Conservation (phyloP, 495 filamentous ascomycete species). For the Annulohypoxylon moriforme region DNA sequence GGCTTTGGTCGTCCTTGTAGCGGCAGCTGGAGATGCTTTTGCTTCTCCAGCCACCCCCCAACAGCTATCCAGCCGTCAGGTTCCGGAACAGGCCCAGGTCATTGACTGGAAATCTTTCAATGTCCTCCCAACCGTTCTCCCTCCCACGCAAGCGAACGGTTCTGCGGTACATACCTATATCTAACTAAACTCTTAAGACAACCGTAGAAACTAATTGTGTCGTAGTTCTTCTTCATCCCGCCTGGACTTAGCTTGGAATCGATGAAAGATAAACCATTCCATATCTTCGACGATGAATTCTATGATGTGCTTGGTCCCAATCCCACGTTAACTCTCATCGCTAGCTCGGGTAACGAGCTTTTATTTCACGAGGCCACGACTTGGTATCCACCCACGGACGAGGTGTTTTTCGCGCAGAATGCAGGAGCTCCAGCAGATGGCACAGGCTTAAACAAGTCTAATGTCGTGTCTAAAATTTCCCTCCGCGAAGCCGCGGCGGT, state of each 20-base stretch:
- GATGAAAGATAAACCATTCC: constrained; percentile 56
- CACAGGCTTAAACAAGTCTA: constrained; percentile 64
- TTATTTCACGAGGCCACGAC: constrained; percentile 64
- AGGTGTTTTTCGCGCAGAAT: constrained; percentile 65
- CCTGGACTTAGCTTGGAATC: constrained; percentile 48
- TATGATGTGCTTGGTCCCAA: constrained; percentile 56
- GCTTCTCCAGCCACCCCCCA: constrained; percentile 7
- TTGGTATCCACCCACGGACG: constrained; percentile 62
- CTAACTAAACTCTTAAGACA: not conserved
- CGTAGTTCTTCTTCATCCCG: constrained; percentile 53
- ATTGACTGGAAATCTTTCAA: constrained; percentile 58
- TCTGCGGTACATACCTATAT: constrained; percentile 36
- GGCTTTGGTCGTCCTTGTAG: constrained; percentile 20
- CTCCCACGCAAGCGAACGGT: constrained; percentile 42
- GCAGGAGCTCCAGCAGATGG: constrained; percentile 58
- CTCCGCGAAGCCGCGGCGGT: constrained; percentile 54
- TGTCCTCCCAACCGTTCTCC: constrained; percentile 48
- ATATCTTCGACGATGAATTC: constrained; percentile 60
- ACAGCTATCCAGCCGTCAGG: constrained; percentile 28
- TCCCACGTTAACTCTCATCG: constrained; percentile 58
- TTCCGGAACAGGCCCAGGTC: constrained; percentile 57
- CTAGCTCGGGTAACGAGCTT: constrained; percentile 53
- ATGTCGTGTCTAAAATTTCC: constrained; percentile 62
- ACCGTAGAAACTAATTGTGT: not conserved
- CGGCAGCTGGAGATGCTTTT: constrained; percentile 7